Conservation (phyloP, 2,329 filamentous ascomycete genomes). For the Claviceps humidiphila region DNA sequence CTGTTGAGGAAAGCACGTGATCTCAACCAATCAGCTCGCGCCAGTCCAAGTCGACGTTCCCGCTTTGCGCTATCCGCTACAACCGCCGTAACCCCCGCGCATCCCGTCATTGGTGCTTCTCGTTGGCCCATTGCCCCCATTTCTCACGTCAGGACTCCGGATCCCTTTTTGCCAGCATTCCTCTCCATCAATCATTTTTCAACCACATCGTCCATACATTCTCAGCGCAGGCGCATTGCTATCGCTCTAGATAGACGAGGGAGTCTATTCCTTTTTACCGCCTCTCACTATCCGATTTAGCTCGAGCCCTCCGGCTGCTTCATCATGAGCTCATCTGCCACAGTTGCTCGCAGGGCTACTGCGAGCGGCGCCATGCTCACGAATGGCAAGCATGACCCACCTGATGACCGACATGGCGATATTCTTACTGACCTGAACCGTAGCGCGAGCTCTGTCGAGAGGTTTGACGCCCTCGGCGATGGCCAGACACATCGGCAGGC, state of each 20-base stretch:
- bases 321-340: conserved; percentile 43
- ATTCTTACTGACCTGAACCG: conserved; percentile 3
- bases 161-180: not conserved
- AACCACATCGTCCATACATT: not conserved
- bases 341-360: conserved; percentile 40
- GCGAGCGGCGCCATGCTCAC: conserved; percentile 39
- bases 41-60: no score
- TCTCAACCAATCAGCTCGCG: not conserved
- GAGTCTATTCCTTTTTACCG: not conserved
- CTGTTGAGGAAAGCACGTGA: not conserved
- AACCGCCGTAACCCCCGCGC: not conserved
- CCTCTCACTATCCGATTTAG: not conserved
- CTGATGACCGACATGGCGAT: not conserved
- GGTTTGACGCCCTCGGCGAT: conserved; percentile 34
- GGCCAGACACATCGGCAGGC: conserved; percentile 30
- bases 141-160: not conserved
- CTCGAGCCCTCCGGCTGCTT: not conserved
- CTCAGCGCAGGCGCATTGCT: conserved; percentile 3
- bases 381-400: conserved; percentile 25
- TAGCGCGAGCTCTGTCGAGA: conserved; percentile 34
- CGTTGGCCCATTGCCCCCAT: not conserved
- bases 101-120: conserved; percentile 4
- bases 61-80: not conserved
- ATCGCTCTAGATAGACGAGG: not conserved
- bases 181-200: not conserved